A percentile compares a stretch with the other conserved stretches of the same genome.
Conservation (phyloP, 768 basidiomycete species). For the Boletus tomentosulus region DNA sequence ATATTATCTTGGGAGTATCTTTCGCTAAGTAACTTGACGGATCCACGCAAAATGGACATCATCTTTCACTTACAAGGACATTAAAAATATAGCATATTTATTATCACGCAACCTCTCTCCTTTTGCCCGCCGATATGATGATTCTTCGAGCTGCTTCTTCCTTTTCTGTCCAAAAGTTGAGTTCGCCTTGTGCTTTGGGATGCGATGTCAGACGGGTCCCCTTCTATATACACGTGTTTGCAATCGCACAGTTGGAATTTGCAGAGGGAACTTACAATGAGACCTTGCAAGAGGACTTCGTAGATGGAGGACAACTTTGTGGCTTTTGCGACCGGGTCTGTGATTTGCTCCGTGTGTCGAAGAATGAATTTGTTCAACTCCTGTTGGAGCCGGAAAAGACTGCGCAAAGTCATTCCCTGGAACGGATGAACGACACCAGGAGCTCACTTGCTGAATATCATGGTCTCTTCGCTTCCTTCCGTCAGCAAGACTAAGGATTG, state of each 20-base stretch:
- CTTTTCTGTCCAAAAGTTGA: slow-evolving; percentile 80
- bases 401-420: slow-evolving; percentile 28
- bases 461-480: slow-evolving; percentile 83
- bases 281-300: slow-evolving; percentile 67
- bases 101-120: slow-evolving; percentile 21
- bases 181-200: slow-evolving; percentile 80
- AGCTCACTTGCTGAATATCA: slow-evolving; percentile 91
- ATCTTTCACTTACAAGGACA: slow-evolving; percentile 8
- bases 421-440: neutral
- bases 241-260: neutral
- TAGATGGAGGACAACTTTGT: slow-evolving; percentile 71
- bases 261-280: slow-evolving; percentile 55
- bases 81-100: slow-evolving; percentile 10
- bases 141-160: slow-evolving; percentile 75
- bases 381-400: slow-evolving; percentile 78
- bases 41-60: slow-evolving; percentile 16
- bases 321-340: slow-evolving; percentile 56
- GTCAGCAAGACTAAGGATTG: slow-evolving; percentile 78
- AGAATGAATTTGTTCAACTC: slow-evolving; percentile 76
- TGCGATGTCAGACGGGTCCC: slow-evolving; percentile 71
- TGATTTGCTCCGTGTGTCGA: slow-evolving; percentile 65
- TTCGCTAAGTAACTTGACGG: slow-evolving; percentile 16
- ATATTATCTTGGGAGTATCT: slow-evolving; percentile 10
- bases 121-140: slow-evolving; percentile 41
- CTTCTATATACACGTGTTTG: slow-evolving; percentile 38